phyloP scores from a whole-genome alignment of 2,329 filamentous ascomycete genomes.

The Ceratocystis lukuohia region DNA sequence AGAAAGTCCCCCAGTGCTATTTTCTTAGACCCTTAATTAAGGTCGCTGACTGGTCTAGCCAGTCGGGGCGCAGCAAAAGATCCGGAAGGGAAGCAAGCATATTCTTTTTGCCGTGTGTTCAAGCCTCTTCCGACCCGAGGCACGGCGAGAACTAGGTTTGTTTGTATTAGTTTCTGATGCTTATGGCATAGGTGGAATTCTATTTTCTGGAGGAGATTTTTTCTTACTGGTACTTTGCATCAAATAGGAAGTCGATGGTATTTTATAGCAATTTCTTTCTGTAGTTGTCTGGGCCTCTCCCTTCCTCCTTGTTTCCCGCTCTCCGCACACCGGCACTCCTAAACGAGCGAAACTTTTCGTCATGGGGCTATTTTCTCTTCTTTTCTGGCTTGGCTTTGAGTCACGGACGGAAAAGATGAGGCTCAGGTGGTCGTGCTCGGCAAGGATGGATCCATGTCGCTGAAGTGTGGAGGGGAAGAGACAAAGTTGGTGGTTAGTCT shows the following conservation, averaged over 20 bases:
- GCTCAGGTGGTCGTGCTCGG: neutral
- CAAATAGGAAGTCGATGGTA: neutral
- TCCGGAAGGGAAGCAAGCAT: neutral
- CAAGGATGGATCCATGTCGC: slow-evolving; percentile 1
- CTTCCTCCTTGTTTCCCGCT: neutral
- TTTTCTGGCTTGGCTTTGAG: neutral
- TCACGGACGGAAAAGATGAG: neutral
- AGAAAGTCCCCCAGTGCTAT: neutral
- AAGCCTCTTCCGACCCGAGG: too few relatives aligned
- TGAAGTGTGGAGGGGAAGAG: neutral
- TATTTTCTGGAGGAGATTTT: neutral
- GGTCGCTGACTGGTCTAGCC: too few relatives aligned
- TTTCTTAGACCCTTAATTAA: neutral
- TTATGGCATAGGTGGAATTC: neutral
- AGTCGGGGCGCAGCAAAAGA: neutral
- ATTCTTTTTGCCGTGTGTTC: neutral
- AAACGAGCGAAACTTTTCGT: neutral
- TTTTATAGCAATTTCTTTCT: neutral
- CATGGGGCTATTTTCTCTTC: neutral
- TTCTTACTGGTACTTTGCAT: neutral
- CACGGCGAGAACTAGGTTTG: neutral
- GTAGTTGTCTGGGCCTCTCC: neutral
- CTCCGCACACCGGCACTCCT: neutral
- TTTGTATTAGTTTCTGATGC: neutral
- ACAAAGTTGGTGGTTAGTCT: neutral